Conservation (phyloP, 768 basidiomycete genomes). For the Kwoniella mangroviensis region DNA sequence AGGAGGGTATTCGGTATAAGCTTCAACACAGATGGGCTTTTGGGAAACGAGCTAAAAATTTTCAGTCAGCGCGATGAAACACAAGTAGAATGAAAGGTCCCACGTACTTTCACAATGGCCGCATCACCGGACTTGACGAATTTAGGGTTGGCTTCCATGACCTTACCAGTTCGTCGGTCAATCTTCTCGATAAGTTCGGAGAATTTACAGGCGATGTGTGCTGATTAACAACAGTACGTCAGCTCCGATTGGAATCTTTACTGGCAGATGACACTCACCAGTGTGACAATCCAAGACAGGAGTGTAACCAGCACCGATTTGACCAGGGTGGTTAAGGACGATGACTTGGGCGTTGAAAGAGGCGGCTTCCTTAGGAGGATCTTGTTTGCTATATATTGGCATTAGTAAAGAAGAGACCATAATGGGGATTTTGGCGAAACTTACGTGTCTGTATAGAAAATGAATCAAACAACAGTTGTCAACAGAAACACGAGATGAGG, state of each 20-base stretch:
- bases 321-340: constrained; percentile 99
- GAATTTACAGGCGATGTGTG: constrained; percentile 99
- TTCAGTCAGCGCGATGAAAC: constrained; percentile 68
- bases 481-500: too few species aligned
- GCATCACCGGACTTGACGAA: constrained; percentile 99
- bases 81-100: constrained; percentile 61
- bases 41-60: constrained; percentile 83
- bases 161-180: constrained; percentile 96
- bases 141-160: constrained; percentile 76
- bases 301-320: constrained; percentile 84
- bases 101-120: constrained; percentile 70
- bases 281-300: constrained; percentile 98
- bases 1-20: constrained; percentile 97
- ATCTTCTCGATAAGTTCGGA: constrained; percentile 92
- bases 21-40: constrained; percentile 89
- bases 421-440: too few species aligned
- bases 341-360: constrained; percentile 97
- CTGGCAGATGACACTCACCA: neutral
- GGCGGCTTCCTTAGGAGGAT: constrained; percentile 74
- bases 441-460: too few species aligned
- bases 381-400: too few species aligned
- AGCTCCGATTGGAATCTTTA: neutral
- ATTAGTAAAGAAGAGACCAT: too few species aligned
- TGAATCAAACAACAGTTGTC: too few species aligned
- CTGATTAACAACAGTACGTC: constrained; percentile 51